Conservation (phyloP, 371 early-diverging fungal genomes). For the Coemansia sp. region DNA sequence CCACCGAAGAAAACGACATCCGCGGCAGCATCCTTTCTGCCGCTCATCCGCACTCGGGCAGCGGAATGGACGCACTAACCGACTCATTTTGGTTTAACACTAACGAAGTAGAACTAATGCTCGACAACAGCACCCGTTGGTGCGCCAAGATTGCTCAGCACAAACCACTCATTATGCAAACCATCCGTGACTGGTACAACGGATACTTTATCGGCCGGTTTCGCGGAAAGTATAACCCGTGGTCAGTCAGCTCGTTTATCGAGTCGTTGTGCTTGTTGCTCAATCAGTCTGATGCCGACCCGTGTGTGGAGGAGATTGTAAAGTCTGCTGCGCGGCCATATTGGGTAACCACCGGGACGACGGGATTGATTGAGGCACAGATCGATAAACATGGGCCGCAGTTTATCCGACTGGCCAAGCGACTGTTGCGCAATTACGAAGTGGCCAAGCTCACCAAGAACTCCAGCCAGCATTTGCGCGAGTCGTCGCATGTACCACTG, state of each 20-base stretch:
- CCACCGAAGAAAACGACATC: slow-evolving; percentile 25
- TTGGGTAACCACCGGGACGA: slow-evolving; percentile 32
- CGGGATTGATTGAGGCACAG: slow-evolving; percentile 16
- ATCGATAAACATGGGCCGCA: slow-evolving; percentile 23
- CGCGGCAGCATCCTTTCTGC: slow-evolving; percentile 14
- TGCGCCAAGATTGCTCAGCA: slow-evolving; percentile 9
- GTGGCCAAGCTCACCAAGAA: background rate
- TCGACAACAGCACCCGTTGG: slow-evolving; percentile 17
- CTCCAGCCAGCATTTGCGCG: background rate
- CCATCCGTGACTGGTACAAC: slow-evolving; percentile 34
- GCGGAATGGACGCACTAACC: slow-evolving; percentile 26
- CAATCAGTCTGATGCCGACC: background rate
- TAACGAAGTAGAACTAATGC: slow-evolving; percentile 19
- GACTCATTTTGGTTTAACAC: slow-evolving; percentile 38
- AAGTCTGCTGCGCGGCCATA: slow-evolving; percentile 12
- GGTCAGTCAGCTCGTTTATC: slow-evolving; percentile 40
- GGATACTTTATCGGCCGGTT: slow-evolving; percentile 38
- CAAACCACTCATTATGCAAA: slow-evolving; percentile 12
- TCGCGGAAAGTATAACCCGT: slow-evolving; percentile 41
- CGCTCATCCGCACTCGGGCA: slow-evolving; percentile 16
- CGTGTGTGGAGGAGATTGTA: slow-evolving; percentile 2
- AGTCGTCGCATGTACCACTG: background rate
- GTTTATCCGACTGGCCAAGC: slow-evolving; percentile 24
- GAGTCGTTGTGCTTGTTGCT: slow-evolving; percentile 13
- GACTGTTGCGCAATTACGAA: slow-evolving; percentile 12